Conservation (phyloP, 2,329 filamentous ascomycete species). For the Dothistroma pini region DNA sequence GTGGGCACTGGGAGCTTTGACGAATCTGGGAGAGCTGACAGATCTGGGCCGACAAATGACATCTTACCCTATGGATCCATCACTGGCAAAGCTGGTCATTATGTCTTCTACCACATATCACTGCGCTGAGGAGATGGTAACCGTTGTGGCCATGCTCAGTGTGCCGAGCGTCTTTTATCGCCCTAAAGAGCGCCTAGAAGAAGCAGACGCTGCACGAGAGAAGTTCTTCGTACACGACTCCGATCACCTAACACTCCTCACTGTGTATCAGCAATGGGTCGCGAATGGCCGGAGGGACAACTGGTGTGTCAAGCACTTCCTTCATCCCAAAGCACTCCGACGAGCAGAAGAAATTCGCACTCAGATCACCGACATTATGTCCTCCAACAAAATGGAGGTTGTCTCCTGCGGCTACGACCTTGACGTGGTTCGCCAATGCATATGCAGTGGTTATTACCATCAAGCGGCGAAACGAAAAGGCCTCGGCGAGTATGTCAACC, state of each 20-base stretch:
- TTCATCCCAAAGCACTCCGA: slow-evolving; percentile 90
- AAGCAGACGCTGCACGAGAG: slow-evolving; percentile 90
- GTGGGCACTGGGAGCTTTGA: slow-evolving; percentile 89
- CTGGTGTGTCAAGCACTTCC: slow-evolving; percentile 90
- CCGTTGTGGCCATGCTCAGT: slow-evolving; percentile 95
- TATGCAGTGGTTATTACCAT: slow-evolving; percentile 97
- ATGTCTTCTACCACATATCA: slow-evolving; percentile 71
- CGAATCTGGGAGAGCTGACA: slow-evolving; percentile 91
- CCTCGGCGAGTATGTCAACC: slow-evolving; percentile 94
- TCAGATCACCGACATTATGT: slow-evolving; percentile 91
- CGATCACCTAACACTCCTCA: slow-evolving; percentile 90
- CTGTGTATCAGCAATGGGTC: slow-evolving; percentile 95
- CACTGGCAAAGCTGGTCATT: slow-evolving; percentile 89
- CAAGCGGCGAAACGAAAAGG: slow-evolving; percentile 95
- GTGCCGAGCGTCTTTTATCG: slow-evolving; percentile 97
- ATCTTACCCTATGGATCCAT: slow-evolving; percentile 96
- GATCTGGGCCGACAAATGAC: slow-evolving; percentile 89
- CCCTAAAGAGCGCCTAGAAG: slow-evolving; percentile 92
- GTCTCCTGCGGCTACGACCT: slow-evolving; percentile 92
- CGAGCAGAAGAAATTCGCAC: slow-evolving; percentile 91
- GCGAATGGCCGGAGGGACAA: slow-evolving; percentile 82
- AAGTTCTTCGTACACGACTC: slow-evolving; percentile 99
- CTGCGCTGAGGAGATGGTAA: slow-evolving; percentile 97
- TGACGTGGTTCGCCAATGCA: slow-evolving; percentile 92
- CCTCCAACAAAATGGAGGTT: slow-evolving; percentile 84